Base-by-base conservation (phyloP, 163 green algal genomes). In the Volvox carteri region DNA sequence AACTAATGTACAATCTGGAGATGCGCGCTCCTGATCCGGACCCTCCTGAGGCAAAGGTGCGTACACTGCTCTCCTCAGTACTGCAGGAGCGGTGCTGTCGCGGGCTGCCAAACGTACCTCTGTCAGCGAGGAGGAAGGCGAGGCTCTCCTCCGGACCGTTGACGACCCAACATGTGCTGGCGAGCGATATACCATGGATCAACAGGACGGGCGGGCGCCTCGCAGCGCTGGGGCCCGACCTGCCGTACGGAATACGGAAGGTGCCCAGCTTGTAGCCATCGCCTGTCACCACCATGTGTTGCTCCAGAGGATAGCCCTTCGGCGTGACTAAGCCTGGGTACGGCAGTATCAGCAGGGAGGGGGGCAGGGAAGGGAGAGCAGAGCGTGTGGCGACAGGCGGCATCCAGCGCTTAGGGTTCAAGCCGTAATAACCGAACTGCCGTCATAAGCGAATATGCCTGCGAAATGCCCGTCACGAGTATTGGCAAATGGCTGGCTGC, bases 111-210 rank as follows among this genome's bases (percentile, higher is more conserved):
- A 60, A 16, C 50, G 50, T 58, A 94, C 91, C 90, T 65, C 85
- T 60, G 60, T 94, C 92, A 62, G 92, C 92, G 11, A 94, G 76
- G 28, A 93, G 86, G 85, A 92, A 94, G 11, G 87, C 92, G n/a
- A 94, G 90, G 74, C 67, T 89, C 68, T 93, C 54, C 7, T 86
- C 46, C 0, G 90, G 78, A 30, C 86, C 33, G 39, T 93, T 91
- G 41, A 93, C n/a, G 21, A 90, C 85, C 80, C 91, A 94, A 68
- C 85, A 92, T 28, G 73, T 92, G 85, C 77, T 91, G 35, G 74
- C 60, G 0, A 93, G 88, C 0, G 74, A 92, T 33, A 94, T 90
- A 39, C 92, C 92, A 33, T 94, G 92, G 33, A 93, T 81, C 25
- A 94, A 80, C 87, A 93, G 76, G 23, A 94, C 90, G 41, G 92